A percentile compares a stretch with the other conserved stretches of the same genome.
Evolutionary conservation across 768 basidiomycete species (phyloP).

Genomic region (Nidularia pulvinata): DNA sequence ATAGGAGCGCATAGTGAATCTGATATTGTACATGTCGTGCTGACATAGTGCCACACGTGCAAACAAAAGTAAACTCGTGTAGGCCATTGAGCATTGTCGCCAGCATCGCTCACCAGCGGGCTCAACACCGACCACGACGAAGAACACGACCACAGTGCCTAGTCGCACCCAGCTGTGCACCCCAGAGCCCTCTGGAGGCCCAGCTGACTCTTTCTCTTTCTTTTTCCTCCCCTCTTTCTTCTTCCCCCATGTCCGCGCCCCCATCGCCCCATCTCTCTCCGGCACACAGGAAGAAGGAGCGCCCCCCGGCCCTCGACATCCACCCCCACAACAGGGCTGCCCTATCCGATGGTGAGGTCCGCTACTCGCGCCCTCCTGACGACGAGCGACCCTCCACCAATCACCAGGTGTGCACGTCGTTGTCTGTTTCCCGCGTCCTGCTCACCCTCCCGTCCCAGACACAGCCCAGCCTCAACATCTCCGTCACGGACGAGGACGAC

Average conservation of each 20-base stretch:
- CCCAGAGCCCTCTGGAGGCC: too few relatives aligned
- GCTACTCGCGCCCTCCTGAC: constrained; percentile 29
- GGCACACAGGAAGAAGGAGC: constrained; percentile 44
- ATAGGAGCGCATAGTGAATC: too few relatives aligned
- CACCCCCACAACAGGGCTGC: constrained; percentile 30
- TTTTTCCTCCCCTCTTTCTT: constrained; percentile 6
- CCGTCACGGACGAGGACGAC: constrained; percentile 33
- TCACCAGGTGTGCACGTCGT: too few relatives aligned
- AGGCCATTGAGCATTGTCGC: too few relatives aligned
- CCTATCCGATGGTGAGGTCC: constrained; percentile 35
- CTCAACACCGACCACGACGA: too few relatives aligned
- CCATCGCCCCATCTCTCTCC: constrained; percentile 36
- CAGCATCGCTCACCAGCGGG: too few relatives aligned
- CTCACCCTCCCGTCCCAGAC: constrained; percentile 8
- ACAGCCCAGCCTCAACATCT: constrained; percentile 48
- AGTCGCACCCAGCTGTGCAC: too few relatives aligned
- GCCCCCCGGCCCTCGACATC: constrained; percentile 53
- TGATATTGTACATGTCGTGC: too few relatives aligned
- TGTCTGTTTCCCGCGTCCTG: too few relatives aligned
- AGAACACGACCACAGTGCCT: too few relatives aligned
- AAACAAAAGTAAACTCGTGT: too few relatives aligned
- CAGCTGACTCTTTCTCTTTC: constrained; percentile 11
- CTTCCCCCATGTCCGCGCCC: constrained; percentile 38
- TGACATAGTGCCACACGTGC: too few relatives aligned
- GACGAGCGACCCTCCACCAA: constrained; percentile 25